Evolutionary conservation across 73 alveolate species (phyloP), one percentile per base, ranked within the genome.

Genomic region (Paramecium sonneborni): DNA sequence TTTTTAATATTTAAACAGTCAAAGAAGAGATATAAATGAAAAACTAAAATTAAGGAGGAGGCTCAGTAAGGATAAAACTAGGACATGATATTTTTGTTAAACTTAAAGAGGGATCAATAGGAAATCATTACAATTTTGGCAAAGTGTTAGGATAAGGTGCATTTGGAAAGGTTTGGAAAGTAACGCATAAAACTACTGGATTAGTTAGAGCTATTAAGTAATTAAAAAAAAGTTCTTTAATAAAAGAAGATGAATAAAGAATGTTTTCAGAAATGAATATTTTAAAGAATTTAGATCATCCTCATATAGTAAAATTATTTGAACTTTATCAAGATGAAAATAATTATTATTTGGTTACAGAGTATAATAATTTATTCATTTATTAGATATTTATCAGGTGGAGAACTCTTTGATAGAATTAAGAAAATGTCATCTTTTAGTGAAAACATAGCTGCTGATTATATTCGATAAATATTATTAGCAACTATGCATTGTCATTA

Each of bases 401-500:
- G 99, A 6, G 98, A 96, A 76, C 88, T 97, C 11, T 90, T 96
- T 41, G 96, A 94, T 56, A 92, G 95, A 43, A 70, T 97, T 34
- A 91, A 93, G 34, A 76, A 89, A 41, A 89, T 72, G 76, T 92
- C 94, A 21, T 57, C 86, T n/a, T 95, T 96, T 30, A 76, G 97
- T 18, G 99, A 97, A 87, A 74, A 89, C 41, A 92, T 92, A 21
- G 98, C 97, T 3, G 97, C 97, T 44, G 93, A 93, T 57, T 93
- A 96, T 37, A 96, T 96, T 95, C 86, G 86, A 35, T 95, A 96
- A 92, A 93, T 97, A 5, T 92, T 96, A 10, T 34, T 93, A 20
- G 99, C 97, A 1, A 92, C 96, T 24, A 69, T 92, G 85, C 96
- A 97, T 87, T 95, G 98, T 58, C 99, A 97, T 88, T 76, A 88